Evolutionary conservation across 192 early-diverging fungal species (phyloP).

Genomic region (Chytriomyces sp.): DNA sequence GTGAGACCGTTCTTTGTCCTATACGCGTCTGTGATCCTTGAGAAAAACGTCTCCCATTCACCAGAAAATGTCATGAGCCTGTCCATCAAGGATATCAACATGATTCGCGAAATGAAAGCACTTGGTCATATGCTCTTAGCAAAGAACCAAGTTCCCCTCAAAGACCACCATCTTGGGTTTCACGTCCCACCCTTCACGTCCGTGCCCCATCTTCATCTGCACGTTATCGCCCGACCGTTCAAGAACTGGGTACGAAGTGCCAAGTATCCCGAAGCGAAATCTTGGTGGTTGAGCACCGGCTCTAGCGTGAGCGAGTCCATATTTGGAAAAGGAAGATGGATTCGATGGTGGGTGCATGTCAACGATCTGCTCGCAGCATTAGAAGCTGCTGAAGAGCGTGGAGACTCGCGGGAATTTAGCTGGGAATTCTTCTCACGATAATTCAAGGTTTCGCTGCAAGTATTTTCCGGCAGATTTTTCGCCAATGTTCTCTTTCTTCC

Average conservation of each 20-base stretch:
- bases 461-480: neutral
- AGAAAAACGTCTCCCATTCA: neutral
- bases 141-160: slow-evolving; percentile 1
- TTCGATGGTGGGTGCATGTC: slow-evolving; percentile 35
- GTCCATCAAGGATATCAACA: neutral
- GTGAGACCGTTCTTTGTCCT: neutral
- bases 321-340: slow-evolving; percentile 28
- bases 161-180: slow-evolving; percentile 58
- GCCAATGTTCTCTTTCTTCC: neutral
- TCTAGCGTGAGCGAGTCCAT: neutral
- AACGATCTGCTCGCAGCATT: slow-evolving; percentile 13
- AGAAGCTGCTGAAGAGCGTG: slow-evolving; percentile 26
- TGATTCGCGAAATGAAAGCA: slow-evolving; percentile 27
- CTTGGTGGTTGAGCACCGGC: slow-evolving; percentile 14
- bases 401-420: slow-evolving; percentile 12
- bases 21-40: neutral
- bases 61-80: slow-evolving; percentile 11
- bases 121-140: slow-evolving; percentile 2
- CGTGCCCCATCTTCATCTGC: slow-evolving; percentile 71
- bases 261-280: slow-evolving; percentile 38
- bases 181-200: slow-evolving; percentile 73
- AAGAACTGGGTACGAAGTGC: slow-evolving; percentile 33
- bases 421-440: slow-evolving; percentile 38
- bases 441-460: neutral
- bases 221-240: slow-evolving; percentile 62